These are phyloP conservation scores for Vitis cinerea DNA, from an alignment of 164 flowering plant genomes.

Conservation along the genomic window DNA sequence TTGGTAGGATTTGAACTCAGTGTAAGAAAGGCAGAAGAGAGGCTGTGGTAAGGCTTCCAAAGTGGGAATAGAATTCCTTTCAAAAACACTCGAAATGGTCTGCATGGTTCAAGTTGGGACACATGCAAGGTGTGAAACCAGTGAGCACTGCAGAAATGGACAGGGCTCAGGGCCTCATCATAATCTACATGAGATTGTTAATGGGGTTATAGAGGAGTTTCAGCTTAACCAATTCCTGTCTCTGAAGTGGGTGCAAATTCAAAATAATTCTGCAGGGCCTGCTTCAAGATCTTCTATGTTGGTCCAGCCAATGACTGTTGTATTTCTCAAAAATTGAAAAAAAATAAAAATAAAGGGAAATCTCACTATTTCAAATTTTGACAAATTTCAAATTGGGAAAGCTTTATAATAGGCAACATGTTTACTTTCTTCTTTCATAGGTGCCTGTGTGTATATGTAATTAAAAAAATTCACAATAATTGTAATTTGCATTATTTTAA, in stretches of 20 bases:
- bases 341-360: too few relatives aligned
- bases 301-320: constrained; percentile 26
- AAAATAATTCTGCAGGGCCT: constrained; percentile 70
- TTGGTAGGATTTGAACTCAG: constrained; percentile 66
- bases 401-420: too few relatives aligned
- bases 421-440: too few relatives aligned
- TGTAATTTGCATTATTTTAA: not conserved
- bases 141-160: constrained; percentile 33
- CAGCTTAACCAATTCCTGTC: constrained; percentile 38
- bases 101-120: constrained; percentile 31
- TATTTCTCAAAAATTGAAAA: too few relatives aligned
- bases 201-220: constrained; percentile 48
- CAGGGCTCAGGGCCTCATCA: constrained; percentile 25
- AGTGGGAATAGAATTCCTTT: constrained; percentile 45
- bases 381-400: too few relatives aligned
- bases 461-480: not conserved
- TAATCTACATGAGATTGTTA: constrained; percentile 38
- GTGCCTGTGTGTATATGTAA: too few relatives aligned
- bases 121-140: constrained; percentile 36
- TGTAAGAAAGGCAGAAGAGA: constrained; percentile 59
- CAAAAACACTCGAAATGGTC: constrained; percentile 39
- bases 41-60: constrained; percentile 39
- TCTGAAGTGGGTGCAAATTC: constrained; percentile 59
- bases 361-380: too few relatives aligned
- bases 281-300: constrained; percentile 43